Evolutionary conservation across 2,329 filamentous ascomycete genomes (phyloP).

Genomic region (Pseudogymnoascus pannorum): DNA sequence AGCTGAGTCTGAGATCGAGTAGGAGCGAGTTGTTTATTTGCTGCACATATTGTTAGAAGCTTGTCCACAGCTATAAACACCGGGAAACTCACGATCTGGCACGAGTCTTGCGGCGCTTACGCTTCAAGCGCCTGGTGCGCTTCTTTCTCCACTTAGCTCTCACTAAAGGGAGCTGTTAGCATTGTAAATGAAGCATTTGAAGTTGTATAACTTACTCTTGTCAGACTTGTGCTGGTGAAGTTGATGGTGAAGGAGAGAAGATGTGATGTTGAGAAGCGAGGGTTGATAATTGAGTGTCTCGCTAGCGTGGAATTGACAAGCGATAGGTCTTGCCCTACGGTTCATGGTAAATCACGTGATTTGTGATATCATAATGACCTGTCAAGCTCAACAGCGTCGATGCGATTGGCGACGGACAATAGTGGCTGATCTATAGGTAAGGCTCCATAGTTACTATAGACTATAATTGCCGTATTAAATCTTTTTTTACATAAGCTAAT

Average conservation of each 20-base stretch:
- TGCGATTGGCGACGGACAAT: background rate
- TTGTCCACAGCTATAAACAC: background rate
- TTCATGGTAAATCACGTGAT: background rate
- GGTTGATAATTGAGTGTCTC: slow-evolving; percentile 10
- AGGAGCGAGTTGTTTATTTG: slow-evolving; percentile 38
- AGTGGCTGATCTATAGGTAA: background rate
- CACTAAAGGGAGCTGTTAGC: slow-evolving; percentile 38
- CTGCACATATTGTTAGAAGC: slow-evolving; percentile 25
- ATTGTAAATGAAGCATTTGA: slow-evolving; percentile 30
- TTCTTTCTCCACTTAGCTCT: slow-evolving; percentile 99
- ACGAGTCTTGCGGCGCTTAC: slow-evolving; percentile 99
- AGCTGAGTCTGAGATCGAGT: slow-evolving; percentile 35
- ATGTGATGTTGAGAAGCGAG: slow-evolving; percentile 1
- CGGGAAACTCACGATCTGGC: slow-evolving; percentile 73
- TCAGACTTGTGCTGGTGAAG: slow-evolving; percentile 34
- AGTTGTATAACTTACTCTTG: slow-evolving; percentile 33
- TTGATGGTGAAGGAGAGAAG: slow-evolving; percentile 34
- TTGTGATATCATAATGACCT: background rate
- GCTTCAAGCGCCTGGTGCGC: slow-evolving; percentile 97
- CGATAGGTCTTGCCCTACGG: slow-evolving; percentile 9
- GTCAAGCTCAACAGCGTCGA: background rate
- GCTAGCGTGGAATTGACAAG: slow-evolving; percentile 9
- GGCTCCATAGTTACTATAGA: background rate
- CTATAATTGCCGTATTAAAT: background rate
- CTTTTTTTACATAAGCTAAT: background rate